These are phyloP conservation scores for Trypanosoma grayi DNA, from an alignment of 208 protist genomes.

Conservation along the genomic window DNA sequence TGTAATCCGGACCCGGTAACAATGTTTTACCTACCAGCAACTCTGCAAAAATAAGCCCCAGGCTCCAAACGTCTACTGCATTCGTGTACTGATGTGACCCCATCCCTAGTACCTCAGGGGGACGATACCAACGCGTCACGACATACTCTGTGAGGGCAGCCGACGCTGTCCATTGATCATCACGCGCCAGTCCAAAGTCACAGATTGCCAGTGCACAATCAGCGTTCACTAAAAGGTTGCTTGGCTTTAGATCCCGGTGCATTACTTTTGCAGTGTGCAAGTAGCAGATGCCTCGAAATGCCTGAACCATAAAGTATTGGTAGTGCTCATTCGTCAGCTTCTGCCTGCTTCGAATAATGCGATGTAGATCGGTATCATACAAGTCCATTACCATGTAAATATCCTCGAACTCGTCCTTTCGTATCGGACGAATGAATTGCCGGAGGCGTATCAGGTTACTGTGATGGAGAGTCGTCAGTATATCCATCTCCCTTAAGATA, in stretches of 20 bases:
- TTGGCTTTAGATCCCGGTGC: conserved; percentile 96
- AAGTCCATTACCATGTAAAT: conserved; percentile 91
- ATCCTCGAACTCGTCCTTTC: conserved; percentile 75
- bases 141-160: conserved; percentile 95
- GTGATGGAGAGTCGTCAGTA: conserved; percentile 93
- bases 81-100: conserved; percentile 92
- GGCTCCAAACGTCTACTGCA: conserved; percentile 96
- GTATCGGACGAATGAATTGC: conserved; percentile 78
- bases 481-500: conserved; percentile 96
- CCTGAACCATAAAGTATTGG: conserved; percentile 99
- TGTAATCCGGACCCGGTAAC: conserved; percentile 90
- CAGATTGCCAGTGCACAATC: conserved; percentile 95
- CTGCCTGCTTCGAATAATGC: conserved; percentile 95
- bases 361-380: conserved; percentile 97
- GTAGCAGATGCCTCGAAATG: conserved; percentile 94
- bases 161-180: conserved; percentile 56
- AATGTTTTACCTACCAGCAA: conserved; percentile 97
- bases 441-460: conserved; percentile 90
- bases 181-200: conserved; percentile 91
- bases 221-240: conserved; percentile 95
- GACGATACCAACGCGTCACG: conserved; percentile 98
- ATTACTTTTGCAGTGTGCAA: conserved; percentile 97
- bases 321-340: conserved; percentile 96
- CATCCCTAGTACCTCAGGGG: conserved; percentile 98
- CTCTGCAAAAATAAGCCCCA: conserved; percentile 98